phyloP scores from a whole-genome alignment of 2,329 filamentous ascomycete genomes.

The Colletotrichum acutatum region DNA sequence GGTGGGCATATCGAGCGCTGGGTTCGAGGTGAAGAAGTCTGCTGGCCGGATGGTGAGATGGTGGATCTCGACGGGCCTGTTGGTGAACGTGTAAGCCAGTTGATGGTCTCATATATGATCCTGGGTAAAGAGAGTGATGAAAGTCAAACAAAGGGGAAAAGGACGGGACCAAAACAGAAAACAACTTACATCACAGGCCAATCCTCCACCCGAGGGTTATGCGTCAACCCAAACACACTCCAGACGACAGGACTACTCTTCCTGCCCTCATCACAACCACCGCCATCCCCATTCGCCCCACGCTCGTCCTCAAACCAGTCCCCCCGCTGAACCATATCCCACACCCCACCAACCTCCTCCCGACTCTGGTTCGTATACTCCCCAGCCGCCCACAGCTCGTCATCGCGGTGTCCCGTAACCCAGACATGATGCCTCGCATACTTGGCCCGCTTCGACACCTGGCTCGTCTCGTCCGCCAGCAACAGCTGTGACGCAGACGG shows the following conservation, averaged over 20 bases:
- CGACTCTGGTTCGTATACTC: slow-evolving; percentile 63
- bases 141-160: not conserved
- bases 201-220: slow-evolving; percentile 60
- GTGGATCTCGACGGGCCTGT: slow-evolving; percentile 60
- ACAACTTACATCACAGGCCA: slow-evolving; percentile 62
- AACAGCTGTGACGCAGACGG: slow-evolving; percentile 58
- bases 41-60: slow-evolving; percentile 57
- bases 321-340: slow-evolving; percentile 57
- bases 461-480: slow-evolving; percentile 56
- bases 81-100: not conserved
- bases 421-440: slow-evolving; percentile 60
- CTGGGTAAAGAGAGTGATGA: not conserved
- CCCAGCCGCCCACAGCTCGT: slow-evolving; percentile 62
- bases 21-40: slow-evolving; percentile 60
- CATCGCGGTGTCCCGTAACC: slow-evolving; percentile 61
- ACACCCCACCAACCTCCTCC: slow-evolving; percentile 54
- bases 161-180: too few species aligned
- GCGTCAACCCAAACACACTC: slow-evolving; percentile 61
- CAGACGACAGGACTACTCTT: slow-evolving; percentile 53
- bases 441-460: slow-evolving; percentile 53
- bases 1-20: slow-evolving; percentile 57
- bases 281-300: slow-evolving; percentile 5
- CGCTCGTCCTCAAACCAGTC: slow-evolving; percentile 53
- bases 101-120: not conserved
- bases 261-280: slow-evolving; percentile 24